Base-by-base conservation (phyloP, 805 yeast genomes). In the Candida ortonii region DNA sequence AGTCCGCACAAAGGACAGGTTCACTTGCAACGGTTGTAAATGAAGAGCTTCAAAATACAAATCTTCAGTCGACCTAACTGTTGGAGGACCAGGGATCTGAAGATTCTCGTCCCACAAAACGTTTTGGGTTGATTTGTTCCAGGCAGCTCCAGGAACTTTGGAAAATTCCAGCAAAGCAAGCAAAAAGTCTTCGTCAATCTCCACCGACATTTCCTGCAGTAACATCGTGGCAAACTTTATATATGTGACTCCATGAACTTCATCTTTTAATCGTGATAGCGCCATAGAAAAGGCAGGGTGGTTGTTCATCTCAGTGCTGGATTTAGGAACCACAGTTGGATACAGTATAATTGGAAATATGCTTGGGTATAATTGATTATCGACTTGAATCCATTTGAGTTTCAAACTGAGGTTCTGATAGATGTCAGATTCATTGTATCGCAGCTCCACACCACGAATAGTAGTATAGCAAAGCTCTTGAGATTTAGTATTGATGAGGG, bases 261-360 rank as follows among this genome's bases (percentile, higher is more conserved):
- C 88, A 60, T 89, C 98, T 46, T 85, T 85, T 15, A 90, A 83
- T 39, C 79, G 73, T 7, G 96, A 82, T 2, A 88, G 58, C 0
- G 97, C 80, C 0, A 84, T 90, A 1, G 96, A 86, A 45, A 93
- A 75, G 0, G 95, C 79, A 0, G 99, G 98, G 57, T 90, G 97
- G 32, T 71, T 79, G 36, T 80, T 82, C 76, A 88, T 76, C 50
- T 90, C 97, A 44, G 76, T 75, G 4, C 81, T 76, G 0, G 86
- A 80, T 50, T 86, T 84, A 2, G 96, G 95, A 30, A 93, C 75
- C 7, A 86, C 88, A 3, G 88, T 81, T 4, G 99, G 99, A 55
- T 86, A 94, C 7, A 93, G 45, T 9, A 93, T 67, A 36, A 89
- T 90, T 2, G 97, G 97, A 62, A 73, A 93, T 1, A 81, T 73